Evolutionary conservation across 164 flowering plant species (phyloP), one percentile per base, ranked within the genome.

Genomic region (Brasenia schreberi): DNA sequence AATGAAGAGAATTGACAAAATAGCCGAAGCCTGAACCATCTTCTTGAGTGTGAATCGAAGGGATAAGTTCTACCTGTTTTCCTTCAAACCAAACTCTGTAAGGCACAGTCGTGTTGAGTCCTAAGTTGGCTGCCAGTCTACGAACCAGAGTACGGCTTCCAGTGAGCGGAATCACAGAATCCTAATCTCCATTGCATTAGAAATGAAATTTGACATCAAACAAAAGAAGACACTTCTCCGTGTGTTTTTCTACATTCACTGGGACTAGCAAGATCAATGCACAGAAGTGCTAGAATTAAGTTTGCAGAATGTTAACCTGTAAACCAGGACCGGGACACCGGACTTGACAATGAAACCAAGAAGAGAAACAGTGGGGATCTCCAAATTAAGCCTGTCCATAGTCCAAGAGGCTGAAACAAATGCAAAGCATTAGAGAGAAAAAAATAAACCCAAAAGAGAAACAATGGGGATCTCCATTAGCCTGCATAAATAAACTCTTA

Each of bases 41-140:
- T 49, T 49, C 12, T 49, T 14, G 16, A 49, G 12, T 49, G 56
- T 49, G 16, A 49, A 49, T 49, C 56, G 16, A 49, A 49, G 53
- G 14, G 56, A 49, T 14, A 3, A 16, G 63, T 62, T 17, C 65
- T 69, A 90, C 92, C 85, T 90, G 97, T 68, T 80, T 73, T 45
- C 90, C 91, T 43, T 75, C 89, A 67, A 88, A 90, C 97, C 97
- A 91, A 43, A 83, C 97, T 80, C 93, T 73, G 72, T 91, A 91
- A 18, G 97, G 93, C 19, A 78, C 81, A 6, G 92, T 85, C 6
- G 84, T 79, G 43, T 79, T 78, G 4, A 88, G 80, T n/a, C 84
- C 75, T 56, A 91, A 73, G 18, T 80, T 62, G 62, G 71, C 64
- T 11, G 97, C 93, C 56, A 91, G 72, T 45, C 77, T 69, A 70